phyloP scores from a whole-genome alignment of 2,329 filamentous ascomycete species.

The Diaporthe ampelina region DNA sequence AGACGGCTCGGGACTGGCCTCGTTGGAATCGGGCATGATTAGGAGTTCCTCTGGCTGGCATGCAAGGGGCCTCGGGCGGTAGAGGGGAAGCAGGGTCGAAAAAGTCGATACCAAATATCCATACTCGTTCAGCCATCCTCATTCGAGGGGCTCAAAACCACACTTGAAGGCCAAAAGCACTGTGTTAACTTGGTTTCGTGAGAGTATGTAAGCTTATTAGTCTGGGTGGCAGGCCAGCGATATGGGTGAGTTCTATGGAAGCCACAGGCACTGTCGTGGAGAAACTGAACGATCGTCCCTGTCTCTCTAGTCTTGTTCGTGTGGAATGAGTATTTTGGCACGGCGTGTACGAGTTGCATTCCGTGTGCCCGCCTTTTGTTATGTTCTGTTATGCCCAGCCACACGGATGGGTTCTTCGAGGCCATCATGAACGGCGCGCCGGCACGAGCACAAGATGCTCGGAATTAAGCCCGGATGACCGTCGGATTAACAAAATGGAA shows the following conservation, averaged over 20 bases:
- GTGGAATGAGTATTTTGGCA: conserved; percentile 1
- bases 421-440: neutral
- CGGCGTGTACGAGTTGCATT: neutral
- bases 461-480: neutral
- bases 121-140: conserved; percentile 14
- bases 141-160: conserved; percentile 27
- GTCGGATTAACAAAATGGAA: neutral
- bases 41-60: conserved; percentile 4
- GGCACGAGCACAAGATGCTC: neutral
- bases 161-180: neutral
- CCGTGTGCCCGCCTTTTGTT: too few species aligned
- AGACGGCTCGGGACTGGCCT: conserved; percentile 30
- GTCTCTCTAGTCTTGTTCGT: neutral
- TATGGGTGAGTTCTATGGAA: neutral
- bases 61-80: conserved; percentile 20
- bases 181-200: neutral
- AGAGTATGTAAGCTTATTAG: neutral
- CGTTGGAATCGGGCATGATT: conserved; percentile 12
- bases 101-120: conserved; percentile 37
- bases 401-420: neutral
- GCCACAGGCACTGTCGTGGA: neutral
- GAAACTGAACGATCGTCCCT: neutral
- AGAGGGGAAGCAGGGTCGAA: conserved; percentile 19
- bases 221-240: neutral
- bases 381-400: neutral